Evolutionary conservation across 805 yeast genomes (phyloP).

Genomic region (Myxozyma melibiosi): DNA sequence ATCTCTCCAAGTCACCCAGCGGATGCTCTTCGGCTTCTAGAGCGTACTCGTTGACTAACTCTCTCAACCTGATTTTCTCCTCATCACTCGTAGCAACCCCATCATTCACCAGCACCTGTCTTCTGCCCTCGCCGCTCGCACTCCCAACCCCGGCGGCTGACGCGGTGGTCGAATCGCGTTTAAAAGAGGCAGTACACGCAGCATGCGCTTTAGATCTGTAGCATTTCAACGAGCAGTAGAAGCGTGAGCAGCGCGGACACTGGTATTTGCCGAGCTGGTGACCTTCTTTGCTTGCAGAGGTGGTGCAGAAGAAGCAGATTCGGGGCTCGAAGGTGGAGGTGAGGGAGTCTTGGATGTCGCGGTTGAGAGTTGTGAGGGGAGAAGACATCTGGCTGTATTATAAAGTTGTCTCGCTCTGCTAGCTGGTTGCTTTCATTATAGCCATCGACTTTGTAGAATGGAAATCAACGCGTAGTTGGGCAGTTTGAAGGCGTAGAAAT

Average conservation of each 20-base stretch:
- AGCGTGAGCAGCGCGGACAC: conserved; percentile 26
- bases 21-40: conserved; percentile 26
- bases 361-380: conserved; percentile 7
- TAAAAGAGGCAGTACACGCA: conserved; percentile 19
- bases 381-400: too few relatives aligned
- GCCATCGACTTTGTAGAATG: too few relatives aligned
- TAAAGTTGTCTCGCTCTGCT: too few relatives aligned
- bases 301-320: conserved; percentile 8
- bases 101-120: neutral
- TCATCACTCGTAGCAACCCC: neutral
- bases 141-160: neutral
- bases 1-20: conserved; percentile 19
- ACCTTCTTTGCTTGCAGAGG: neutral
- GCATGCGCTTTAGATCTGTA: conserved; percentile 13
- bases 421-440: too few relatives aligned
- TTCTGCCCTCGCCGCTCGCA: too few relatives aligned
- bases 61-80: conserved; percentile 18
- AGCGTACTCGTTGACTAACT: conserved; percentile 28
- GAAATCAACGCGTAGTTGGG: too few relatives aligned
- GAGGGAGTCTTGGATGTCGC: conserved; percentile 4
- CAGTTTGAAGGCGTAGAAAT: too few relatives aligned
- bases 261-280: conserved; percentile 18
- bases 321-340: neutral
- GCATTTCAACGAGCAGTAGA: conserved; percentile 29
- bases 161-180: conserved; percentile 8